Percentiles rank a stretch among this genome's conserved stretches.
Conservation (phyloP, 2,329 filamentous ascomycete species). For the Paracoccidioides brasiliensis region DNA sequence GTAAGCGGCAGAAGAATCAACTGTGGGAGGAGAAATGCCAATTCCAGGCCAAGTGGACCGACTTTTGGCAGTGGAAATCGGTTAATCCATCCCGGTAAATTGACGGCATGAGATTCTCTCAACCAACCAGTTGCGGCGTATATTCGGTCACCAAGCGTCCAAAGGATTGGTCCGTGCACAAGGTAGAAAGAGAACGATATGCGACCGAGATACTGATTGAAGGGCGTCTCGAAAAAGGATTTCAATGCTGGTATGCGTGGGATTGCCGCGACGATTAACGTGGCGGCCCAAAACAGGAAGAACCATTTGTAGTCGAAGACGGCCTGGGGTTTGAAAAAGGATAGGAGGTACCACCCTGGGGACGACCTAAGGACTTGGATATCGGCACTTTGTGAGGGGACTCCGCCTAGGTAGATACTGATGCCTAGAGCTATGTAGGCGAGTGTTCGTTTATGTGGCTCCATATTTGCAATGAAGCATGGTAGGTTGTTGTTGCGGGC, state of each 20-base stretch:
- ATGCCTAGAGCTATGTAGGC: conserved; percentile 41
- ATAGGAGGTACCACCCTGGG: conserved; percentile 49
- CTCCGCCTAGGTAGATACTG: conserved; percentile 47
- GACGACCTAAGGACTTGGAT: conserved; percentile 39
- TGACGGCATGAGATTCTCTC: conserved; percentile 36
- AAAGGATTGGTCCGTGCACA: conserved; percentile 51
- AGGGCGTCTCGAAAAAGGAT: conserved; percentile 26
- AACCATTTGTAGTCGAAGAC: conserved; percentile 37
- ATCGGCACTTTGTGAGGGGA: conserved; percentile 42
- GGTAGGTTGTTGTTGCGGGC: conserved; percentile 41
- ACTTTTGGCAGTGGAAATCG: conserved; percentile 40
- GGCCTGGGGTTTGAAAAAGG: conserved; percentile 51
- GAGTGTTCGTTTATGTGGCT: conserved; percentile 39
- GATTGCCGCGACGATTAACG: conserved; percentile 31
- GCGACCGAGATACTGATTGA: conserved; percentile 35
- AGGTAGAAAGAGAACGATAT: conserved; percentile 38
- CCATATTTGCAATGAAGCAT: conserved; percentile 32
- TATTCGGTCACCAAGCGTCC: conserved; percentile 47
- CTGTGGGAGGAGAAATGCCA: conserved; percentile 47
- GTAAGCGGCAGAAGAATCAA: conserved; percentile 48
- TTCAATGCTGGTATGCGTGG: conserved; percentile 30
- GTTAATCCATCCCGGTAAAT: conserved; percentile 45
- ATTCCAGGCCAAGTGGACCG: conserved; percentile 49
- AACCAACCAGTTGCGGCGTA: conserved; percentile 49
- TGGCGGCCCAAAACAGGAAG: conserved; percentile 32